Evolutionary conservation across 352 stramenopile genomes (phyloP).

Genomic region (Phytophthora citrophthora): DNA sequence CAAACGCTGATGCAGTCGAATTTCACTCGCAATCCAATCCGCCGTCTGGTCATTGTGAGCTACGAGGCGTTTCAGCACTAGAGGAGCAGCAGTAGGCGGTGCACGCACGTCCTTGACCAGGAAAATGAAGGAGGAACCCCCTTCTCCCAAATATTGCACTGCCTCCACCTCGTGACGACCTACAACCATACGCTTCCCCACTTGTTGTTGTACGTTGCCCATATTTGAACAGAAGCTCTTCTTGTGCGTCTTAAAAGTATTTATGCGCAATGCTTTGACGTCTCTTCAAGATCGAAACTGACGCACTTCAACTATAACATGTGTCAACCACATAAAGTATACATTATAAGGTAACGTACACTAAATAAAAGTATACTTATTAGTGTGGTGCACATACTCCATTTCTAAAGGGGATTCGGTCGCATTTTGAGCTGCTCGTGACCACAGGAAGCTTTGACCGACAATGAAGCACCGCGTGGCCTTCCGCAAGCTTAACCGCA

Average conservation of each 20-base stretch:
- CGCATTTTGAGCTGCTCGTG: conserved; percentile 21
- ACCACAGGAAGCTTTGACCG: conserved; percentile 28
- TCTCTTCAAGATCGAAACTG: conserved; percentile 5
- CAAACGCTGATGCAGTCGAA: conserved; percentile 78
- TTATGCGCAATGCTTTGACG: background rate
- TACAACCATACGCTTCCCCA: conserved; percentile 70
- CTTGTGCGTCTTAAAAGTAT: background rate
- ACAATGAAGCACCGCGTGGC: conserved; percentile 85
- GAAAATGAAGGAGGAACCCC: conserved; percentile 86
- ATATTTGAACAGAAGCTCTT: conserved; percentile 32
- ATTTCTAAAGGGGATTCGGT: background rate
- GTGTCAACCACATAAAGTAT: too few relatives aligned
- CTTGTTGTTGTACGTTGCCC: conserved; percentile 84
- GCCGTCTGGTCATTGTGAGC: conserved; percentile 72
- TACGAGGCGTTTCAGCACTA: conserved; percentile 81
- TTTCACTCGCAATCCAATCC: conserved; percentile 70
- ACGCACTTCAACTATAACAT: conserved; percentile 13
- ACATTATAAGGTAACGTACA: too few relatives aligned
- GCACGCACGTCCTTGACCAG: conserved; percentile 68
- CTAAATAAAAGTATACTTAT: too few relatives aligned
- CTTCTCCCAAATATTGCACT: conserved; percentile 79
- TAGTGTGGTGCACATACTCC: background rate
- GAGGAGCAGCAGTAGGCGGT: conserved; percentile 32
- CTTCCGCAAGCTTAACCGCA: conserved; percentile 93
- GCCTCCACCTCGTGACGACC: conserved; percentile 71